These are phyloP conservation scores for Komagataella pseudopastoris DNA, from an alignment of 805 yeast species.

Conservation along the genomic window DNA sequence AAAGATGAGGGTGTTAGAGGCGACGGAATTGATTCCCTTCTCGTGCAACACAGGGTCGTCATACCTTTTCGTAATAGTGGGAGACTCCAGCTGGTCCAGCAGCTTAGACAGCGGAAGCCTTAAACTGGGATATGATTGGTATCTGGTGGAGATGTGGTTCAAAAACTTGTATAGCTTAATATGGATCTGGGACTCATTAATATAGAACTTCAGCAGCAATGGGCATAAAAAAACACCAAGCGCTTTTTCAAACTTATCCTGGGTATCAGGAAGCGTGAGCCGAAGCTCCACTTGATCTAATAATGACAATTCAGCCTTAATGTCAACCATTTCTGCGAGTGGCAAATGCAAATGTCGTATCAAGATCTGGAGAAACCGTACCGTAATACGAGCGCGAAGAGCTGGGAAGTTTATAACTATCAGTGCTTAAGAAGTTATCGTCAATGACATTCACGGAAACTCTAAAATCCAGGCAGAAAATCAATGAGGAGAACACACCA, in stretches of 20 bases:
- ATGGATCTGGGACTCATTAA: conserved; percentile 54
- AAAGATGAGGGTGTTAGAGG: conserved; percentile 16
- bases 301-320: conserved; percentile 40
- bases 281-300: conserved; percentile 72
- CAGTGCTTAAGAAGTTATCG: too few species aligned
- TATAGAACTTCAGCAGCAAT: conserved; percentile 60
- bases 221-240: conserved; percentile 63
- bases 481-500: too few species aligned
- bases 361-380: not conserved
- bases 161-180: conserved; percentile 53
- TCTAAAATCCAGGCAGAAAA: too few species aligned
- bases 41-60: not conserved
- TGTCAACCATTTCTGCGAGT: not conserved
- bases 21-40: not conserved
- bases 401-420: too few species aligned
- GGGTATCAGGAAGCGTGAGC: conserved; percentile 62
- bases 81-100: conserved; percentile 46
- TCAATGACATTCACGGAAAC: too few species aligned
- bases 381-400: not conserved
- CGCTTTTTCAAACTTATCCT: conserved; percentile 46
- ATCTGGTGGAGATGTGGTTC: conserved; percentile 53
- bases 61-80: conserved; percentile 13
- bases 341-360: not conserved
- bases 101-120: conserved; percentile 52
- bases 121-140: conserved; percentile 40